These are phyloP conservation scores for Penicillium herquei DNA, from an alignment of 495 filamentous ascomycete species.

Conservation along the genomic window DNA sequence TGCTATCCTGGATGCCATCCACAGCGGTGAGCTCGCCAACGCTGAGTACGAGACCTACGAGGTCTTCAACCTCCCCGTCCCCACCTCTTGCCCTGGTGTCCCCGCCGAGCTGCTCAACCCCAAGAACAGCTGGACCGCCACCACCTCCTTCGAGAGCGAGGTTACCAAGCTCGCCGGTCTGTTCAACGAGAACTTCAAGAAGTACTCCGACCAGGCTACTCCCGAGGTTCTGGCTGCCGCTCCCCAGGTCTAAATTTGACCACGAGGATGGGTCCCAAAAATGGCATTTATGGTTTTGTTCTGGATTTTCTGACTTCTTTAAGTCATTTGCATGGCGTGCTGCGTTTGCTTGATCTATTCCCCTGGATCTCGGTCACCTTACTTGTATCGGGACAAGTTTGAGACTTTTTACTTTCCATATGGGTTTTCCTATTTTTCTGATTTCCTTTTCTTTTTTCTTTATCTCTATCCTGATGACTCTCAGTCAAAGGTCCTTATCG, in stretches of 20 bases:
- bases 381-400: conserved; percentile 29
- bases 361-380: conserved; percentile 17
- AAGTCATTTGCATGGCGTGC: conserved; percentile 31
- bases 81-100: conserved; percentile 80
- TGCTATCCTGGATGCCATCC: conserved; percentile 96
- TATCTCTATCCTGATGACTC: conserved; percentile 16
- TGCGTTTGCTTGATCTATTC: conserved; percentile 27
- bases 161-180: conserved; percentile 83
- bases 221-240: conserved; percentile 59
- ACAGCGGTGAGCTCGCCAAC: conserved; percentile 90
- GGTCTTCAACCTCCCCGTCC: conserved; percentile 92
- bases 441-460: conserved; percentile 5
- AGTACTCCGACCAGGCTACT: conserved; percentile 86
- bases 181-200: conserved; percentile 97
- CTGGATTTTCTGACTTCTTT: conserved; percentile 13
- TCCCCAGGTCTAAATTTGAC: conserved; percentile 21
- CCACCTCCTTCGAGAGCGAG: conserved; percentile 74
- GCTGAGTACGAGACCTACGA: conserved; percentile 92
- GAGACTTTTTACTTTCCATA: conserved; percentile 21
- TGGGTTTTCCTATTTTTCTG: conserved; percentile 18
- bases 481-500: conserved; percentile 16
- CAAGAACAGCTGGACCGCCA: conserved; percentile 82
- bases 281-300: conserved; percentile 28
- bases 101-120: conserved; percentile 93
- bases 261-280: conserved; percentile 10